Percentiles rank a stretch among this genome's conserved stretches.
Evolutionary conservation across 2,329 filamentous ascomycete species (phyloP).

Genomic region (Pseudonectria foliicola): DNA sequence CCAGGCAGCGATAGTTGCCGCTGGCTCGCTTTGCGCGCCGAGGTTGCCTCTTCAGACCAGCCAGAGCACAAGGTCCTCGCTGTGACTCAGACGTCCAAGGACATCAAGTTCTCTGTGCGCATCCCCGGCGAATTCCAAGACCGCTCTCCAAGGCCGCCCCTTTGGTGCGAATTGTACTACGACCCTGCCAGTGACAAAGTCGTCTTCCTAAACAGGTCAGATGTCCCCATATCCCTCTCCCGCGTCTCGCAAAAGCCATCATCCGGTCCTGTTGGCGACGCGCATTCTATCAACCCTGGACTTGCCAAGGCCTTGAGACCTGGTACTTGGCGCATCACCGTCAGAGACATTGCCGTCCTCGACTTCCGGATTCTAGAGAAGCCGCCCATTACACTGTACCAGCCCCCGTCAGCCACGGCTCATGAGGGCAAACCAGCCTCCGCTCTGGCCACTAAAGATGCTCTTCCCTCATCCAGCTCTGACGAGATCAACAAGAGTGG

Average conservation of each 20-base stretch:
- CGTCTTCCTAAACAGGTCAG: slow-evolving; percentile 49
- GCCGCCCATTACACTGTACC: slow-evolving; percentile 36
- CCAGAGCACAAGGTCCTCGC: slow-evolving; percentile 51
- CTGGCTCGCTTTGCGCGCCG: slow-evolving; percentile 49
- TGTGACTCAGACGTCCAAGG: slow-evolving; percentile 52
- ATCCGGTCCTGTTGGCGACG: slow-evolving; percentile 34
- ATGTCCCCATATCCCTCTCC: slow-evolving; percentile 44
- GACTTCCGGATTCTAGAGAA: slow-evolving; percentile 54
- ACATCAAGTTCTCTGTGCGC: slow-evolving; percentile 53
- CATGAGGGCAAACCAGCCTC: slow-evolving; percentile 12
- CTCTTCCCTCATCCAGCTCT: slow-evolving; percentile 23
- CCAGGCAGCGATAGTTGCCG: slow-evolving; percentile 50
- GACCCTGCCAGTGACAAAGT: slow-evolving; percentile 52
- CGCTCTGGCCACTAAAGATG: neutral
- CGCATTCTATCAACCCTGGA: slow-evolving; percentile 37
- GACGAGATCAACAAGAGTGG: slow-evolving; percentile 37
- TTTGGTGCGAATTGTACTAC: slow-evolving; percentile 57
- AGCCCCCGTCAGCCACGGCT: slow-evolving; percentile 22
- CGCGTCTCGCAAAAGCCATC: slow-evolving; percentile 35
- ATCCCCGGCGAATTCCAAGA: slow-evolving; percentile 43
- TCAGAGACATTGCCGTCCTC: slow-evolving; percentile 42
- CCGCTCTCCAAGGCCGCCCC: slow-evolving; percentile 36
- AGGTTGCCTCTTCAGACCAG: slow-evolving; percentile 44
- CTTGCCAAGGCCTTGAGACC: slow-evolving; percentile 41
- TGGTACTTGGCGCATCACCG: slow-evolving; percentile 50